Conservation (phyloP, 495 filamentous ascomycete species). For the Podospora didyma region DNA sequence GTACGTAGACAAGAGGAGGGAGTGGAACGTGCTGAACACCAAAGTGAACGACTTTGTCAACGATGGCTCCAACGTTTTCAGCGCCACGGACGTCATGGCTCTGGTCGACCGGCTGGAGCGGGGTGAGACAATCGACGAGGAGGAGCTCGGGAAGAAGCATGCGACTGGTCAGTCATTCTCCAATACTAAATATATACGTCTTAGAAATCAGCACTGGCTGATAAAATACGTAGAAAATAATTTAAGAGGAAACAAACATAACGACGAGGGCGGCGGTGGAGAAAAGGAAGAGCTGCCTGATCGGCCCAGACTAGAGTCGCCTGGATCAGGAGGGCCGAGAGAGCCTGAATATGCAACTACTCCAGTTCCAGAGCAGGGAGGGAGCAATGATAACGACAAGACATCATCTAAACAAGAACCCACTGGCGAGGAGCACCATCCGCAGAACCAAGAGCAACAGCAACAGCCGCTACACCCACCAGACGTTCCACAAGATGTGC, state of each 20-base stretch:
- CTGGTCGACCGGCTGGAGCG: slow-evolving; percentile 2
- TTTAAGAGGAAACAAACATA: no score
- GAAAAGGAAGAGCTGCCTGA: no score
- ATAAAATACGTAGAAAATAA: no score
- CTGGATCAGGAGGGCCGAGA: no score
- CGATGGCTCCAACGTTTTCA: neutral
- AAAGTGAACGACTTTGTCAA: slow-evolving; percentile 9
- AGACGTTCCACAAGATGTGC: neutral
- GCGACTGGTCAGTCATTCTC: neutral
- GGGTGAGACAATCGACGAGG: neutral
- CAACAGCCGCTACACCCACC: neutral
- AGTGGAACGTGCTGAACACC: slow-evolving; percentile 22
- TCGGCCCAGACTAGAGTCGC: no score
- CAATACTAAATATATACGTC: no score
- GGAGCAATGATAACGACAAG: no score
- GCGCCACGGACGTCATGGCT: neutral
- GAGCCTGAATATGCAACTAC: no score
- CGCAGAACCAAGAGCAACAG: neutral
- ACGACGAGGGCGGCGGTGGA: no score
- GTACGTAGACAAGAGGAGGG: slow-evolving; percentile 42
- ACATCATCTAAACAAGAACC: no score
- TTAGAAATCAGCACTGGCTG: no score
- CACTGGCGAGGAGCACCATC: neutral
- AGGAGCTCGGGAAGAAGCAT: neutral
- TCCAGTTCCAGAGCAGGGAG: no score